Evolutionary conservation across 2,329 filamentous ascomycete genomes (phyloP), one percentile per base, ranked within the genome.

Genomic region (Taxawa tesnikishii): DNA sequence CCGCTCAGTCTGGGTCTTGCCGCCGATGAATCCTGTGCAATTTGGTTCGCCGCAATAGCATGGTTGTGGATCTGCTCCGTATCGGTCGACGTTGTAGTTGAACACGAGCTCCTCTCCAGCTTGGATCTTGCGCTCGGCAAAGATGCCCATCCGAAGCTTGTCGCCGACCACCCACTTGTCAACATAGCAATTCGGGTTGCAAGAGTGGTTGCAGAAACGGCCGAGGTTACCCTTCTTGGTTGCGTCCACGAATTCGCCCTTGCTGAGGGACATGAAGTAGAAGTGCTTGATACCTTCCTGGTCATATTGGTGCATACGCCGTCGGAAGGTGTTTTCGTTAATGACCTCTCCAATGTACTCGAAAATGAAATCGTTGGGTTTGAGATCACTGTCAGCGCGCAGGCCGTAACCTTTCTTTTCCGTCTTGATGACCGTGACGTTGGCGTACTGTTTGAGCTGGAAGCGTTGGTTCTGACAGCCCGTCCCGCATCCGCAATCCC

Each of bases 281-380:
- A 98, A 98, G 59, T 98, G 90, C 57, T 92, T 94, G 68, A 98
- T 94, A 39, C 87, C 87, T 55, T 96, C 84, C 29, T 90, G 73
- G 51, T 94, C 85, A 58, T 98, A 98, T 49, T 92, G 81, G 24
- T 84, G 64, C 77, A 92, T 94, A 39, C 90, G 83, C 37, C 77
- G 75, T 34, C 85, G 81, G 52, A 96, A 96, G 8, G 80, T 80
- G 17, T 74, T 70, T 59, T 98, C 88, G 47, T 92, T 88, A 54
- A 98, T 94, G 46, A 96, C 90, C 59, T 98, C 90, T 46, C 90
- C 90, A 46, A 98, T 88, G 56, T 98, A 98, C 60, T 98, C 90
- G 54, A 84, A 96, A 46, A 98, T 84, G 53, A 98, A 94, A 51
- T 94, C 84, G 52, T 93, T 76, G 14, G 82, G 67, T 41, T 79